Base-by-base conservation (phyloP, 768 basidiomycete species). In the Lactarius akahatsu region DNA sequence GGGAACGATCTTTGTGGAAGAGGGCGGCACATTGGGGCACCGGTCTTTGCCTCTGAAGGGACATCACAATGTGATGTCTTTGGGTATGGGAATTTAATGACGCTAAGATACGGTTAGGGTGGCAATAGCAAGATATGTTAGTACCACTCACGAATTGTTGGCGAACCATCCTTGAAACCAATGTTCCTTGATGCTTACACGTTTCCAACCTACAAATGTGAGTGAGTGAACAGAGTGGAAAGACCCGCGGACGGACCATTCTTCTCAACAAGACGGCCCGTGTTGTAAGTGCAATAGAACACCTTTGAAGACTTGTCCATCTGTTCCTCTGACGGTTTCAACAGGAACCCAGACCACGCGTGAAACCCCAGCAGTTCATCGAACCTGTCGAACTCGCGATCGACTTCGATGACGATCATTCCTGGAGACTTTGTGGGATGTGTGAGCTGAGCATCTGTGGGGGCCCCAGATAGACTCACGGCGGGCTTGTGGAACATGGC, bases 401-500 rank as follows among this genome's bases (percentile, higher is more conserved):
- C 73, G 32, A 83, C 71, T 57, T 81, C 81, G 64, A 83, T 74
- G 62, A 83, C 78, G 54, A 83, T 75, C 76, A 78, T 81, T 59
- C 75, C 80, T 11, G 77, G 80, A 1, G 82, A 79, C 80, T 81
- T 60, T 26, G 8, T 50, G 23, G 45, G 15, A 9, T 10, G 11
- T 5, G n/a, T 41, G 26, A 10, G 54, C 11, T 45, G 18, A 9
- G 15, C 20, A 28, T 8, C 28, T 7, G 59, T 16, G 23, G 15
- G 26, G 11, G 13, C 8, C n/a, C n/a, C 13, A 10, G 26, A 52
- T 52, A 15, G 23, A 78, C 81, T 62, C 67, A 83, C 81, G 34
- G 75, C 72, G 0, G 82, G 81, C 62, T 81, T 82, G 71, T 82
- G 74, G 50, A 76, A 82, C 61, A 83, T 72, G 0, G 81, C 76